Evolutionary conservation across 2,329 filamentous ascomycete genomes (phyloP).

Genomic region (Nectriaceae sp.): DNA sequence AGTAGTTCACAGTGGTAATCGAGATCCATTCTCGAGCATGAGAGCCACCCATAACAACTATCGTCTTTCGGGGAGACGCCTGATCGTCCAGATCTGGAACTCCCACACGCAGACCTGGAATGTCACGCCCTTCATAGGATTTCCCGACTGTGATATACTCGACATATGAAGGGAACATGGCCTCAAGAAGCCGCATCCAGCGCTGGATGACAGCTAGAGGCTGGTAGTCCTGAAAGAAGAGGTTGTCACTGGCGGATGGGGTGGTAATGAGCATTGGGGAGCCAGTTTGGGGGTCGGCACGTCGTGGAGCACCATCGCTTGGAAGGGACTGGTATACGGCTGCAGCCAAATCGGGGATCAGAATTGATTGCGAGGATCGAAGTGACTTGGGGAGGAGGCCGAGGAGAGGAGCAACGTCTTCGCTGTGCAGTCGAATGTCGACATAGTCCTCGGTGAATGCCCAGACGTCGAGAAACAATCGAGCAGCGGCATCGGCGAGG

Average conservation of each 20-base stretch:
- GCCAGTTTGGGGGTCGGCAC: slow-evolving; percentile 26
- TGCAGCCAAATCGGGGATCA: slow-evolving; percentile 80
- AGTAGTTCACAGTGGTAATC: slow-evolving; percentile 85
- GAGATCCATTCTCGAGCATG: slow-evolving; percentile 98
- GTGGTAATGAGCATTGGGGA: slow-evolving; percentile 33
- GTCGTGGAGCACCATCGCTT: slow-evolving; percentile 16
- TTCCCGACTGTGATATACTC: slow-evolving; percentile 74
- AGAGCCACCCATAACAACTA: slow-evolving; percentile 81
- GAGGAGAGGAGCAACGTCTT: slow-evolving; percentile 77
- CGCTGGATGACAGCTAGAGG: slow-evolving; percentile 78
- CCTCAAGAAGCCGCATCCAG: slow-evolving; percentile 89
- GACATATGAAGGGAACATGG: slow-evolving; percentile 85
- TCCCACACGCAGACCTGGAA: slow-evolving; percentile 78
- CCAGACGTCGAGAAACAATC: slow-evolving; percentile 89
- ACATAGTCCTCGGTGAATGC: slow-evolving; percentile 79
- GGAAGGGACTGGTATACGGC: slow-evolving; percentile 64
- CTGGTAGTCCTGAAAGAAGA: slow-evolving; percentile 94
- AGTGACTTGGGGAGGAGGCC: slow-evolving; percentile 76
- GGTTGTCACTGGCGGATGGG: slow-evolving; percentile 56
- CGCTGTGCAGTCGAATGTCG: slow-evolving; percentile 77
- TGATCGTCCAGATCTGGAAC: slow-evolving; percentile 47
- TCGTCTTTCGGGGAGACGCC: slow-evolving; percentile 64
- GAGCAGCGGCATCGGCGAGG: slow-evolving; percentile 71
- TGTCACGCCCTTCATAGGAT: slow-evolving; percentile 86
- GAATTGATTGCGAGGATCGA: slow-evolving; percentile 67